These are phyloP conservation scores for Suhomyces anneliseae DNA, from an alignment of 1,139 yeast species.

Conservation along the genomic window DNA sequence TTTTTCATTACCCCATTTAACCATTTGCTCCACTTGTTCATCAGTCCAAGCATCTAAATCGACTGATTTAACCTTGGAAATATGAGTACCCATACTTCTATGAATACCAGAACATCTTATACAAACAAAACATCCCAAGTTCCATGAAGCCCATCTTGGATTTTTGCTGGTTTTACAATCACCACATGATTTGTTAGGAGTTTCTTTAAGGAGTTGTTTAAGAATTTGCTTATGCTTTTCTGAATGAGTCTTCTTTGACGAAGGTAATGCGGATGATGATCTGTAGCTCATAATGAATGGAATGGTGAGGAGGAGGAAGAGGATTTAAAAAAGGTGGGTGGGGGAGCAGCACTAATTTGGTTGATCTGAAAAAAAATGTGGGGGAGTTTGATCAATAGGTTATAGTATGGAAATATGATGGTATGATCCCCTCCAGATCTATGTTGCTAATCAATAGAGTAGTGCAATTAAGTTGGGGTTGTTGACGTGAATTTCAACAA, in stretches of 20 bases:
- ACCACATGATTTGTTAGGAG: slow-evolving; percentile 76
- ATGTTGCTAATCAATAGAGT: no score
- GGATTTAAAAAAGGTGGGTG: not conserved
- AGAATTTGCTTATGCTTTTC: slow-evolving; percentile 68
- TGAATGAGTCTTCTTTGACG: slow-evolving; percentile 45
- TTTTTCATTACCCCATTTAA: slow-evolving; percentile 80
- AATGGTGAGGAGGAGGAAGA: not conserved
- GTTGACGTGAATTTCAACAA: not conserved
- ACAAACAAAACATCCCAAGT: slow-evolving; percentile 87
- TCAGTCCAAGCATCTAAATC: slow-evolving; percentile 97
- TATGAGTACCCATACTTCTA: slow-evolving; percentile 93
- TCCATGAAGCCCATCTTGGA: slow-evolving; percentile 99
- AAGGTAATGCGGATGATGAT: slow-evolving; percentile 31
- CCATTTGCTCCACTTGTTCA: slow-evolving; percentile 81
- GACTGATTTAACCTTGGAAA: slow-evolving; percentile 80
- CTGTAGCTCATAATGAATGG: slow-evolving; percentile 17
- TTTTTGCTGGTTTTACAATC: slow-evolving; percentile 88
- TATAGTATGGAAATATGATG: no score
- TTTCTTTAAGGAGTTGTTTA: slow-evolving; percentile 70
- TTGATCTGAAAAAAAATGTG: no score
- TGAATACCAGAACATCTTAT: slow-evolving; percentile 93
- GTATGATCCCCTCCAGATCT: no score
- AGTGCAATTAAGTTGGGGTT: not conserved
- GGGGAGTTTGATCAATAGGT: no score
- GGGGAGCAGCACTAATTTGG: not conserved